These are phyloP conservation scores for Termitomyces sp. DNA, from an alignment of 768 basidiomycete genomes.

Conservation along the genomic window DNA sequence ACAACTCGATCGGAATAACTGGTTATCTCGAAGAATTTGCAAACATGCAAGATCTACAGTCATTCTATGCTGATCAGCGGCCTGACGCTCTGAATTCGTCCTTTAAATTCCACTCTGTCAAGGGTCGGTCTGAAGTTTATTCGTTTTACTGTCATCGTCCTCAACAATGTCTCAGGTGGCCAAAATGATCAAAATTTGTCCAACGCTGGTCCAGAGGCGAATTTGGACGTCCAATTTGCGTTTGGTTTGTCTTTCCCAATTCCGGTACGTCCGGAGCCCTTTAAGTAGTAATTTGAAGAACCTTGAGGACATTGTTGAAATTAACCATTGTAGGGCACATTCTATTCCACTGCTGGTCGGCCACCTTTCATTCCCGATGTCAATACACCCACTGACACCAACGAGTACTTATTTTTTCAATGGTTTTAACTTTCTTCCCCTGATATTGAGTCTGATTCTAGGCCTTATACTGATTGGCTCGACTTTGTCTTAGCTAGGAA, in stretches of 20 bases:
- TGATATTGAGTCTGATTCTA: constrained; percentile 1
- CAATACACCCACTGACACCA: constrained; percentile 33
- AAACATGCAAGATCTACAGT: constrained; percentile 48
- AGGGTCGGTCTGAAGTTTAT: constrained; percentile 35
- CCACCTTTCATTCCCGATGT: constrained; percentile 56
- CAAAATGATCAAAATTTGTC: constrained; percentile 52
- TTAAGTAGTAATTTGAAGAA: neutral
- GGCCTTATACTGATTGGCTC: constrained; percentile 49
- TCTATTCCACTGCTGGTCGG: constrained; percentile 59
- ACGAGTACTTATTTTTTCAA: constrained; percentile 23
- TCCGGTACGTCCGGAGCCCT: constrained; percentile 21
- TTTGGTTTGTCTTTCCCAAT: constrained; percentile 64
- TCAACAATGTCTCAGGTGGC: constrained; percentile 40
- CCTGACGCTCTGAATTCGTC: constrained; percentile 46
- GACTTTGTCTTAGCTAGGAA: constrained; percentile 48
- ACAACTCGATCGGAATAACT: constrained; percentile 52
- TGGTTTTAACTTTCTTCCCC: neutral
- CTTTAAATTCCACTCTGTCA: constrained; percentile 52
- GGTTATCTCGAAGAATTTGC: constrained; percentile 52
- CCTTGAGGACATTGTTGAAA: neutral
- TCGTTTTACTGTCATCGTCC: constrained; percentile 7
- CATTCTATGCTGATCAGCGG: constrained; percentile 45
- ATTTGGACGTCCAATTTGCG: constrained; percentile 66
- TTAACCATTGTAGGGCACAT: constrained; percentile 32
- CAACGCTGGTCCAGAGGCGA: constrained; percentile 59